Evolutionary conservation across 73 alveolate genomes (phyloP).

Genomic region (Stentor coeruleus): DNA sequence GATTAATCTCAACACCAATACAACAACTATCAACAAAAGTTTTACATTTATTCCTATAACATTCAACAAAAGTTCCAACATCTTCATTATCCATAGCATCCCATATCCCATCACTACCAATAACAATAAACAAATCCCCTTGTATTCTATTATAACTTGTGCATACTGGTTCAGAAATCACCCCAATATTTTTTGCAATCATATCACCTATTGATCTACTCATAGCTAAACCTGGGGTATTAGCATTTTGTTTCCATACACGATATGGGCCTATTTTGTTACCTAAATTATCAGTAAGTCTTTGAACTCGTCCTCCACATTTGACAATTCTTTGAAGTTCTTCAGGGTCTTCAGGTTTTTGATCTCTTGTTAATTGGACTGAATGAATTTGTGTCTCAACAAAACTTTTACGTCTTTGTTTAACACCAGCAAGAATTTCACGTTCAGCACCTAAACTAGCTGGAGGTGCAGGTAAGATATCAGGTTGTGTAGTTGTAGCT

Average conservation of each 20-base stretch:
- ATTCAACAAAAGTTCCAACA: conserved; percentile 25
- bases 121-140: conserved; percentile 26
- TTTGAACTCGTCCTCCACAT: conserved; percentile 50
- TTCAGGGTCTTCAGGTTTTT: conserved; percentile 56
- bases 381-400: not conserved
- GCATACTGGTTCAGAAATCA: conserved; percentile 32
- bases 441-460: not conserved
- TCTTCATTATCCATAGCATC: conserved; percentile 24
- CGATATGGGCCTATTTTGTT: conserved; percentile 57
- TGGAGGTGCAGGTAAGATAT: not conserved
- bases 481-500: conserved; percentile 19
- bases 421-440: not conserved
- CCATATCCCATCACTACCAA: conserved; percentile 52
- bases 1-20: not conserved
- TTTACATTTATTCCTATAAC: conserved; percentile 16
- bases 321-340: conserved; percentile 51
- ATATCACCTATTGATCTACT: conserved; percentile 39
- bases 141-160: not conserved
- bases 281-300: conserved; percentile 43
- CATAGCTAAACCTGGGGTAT: conserved; percentile 61
- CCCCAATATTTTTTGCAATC: conserved; percentile 22
- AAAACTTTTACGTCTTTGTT: not conserved
- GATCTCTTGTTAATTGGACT: conserved; percentile 35
- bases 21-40: not conserved
- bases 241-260: conserved; percentile 48